Base-by-base conservation (phyloP, 2,329 filamentous ascomycete species). In the Annulohypoxylon truncatum region DNA sequence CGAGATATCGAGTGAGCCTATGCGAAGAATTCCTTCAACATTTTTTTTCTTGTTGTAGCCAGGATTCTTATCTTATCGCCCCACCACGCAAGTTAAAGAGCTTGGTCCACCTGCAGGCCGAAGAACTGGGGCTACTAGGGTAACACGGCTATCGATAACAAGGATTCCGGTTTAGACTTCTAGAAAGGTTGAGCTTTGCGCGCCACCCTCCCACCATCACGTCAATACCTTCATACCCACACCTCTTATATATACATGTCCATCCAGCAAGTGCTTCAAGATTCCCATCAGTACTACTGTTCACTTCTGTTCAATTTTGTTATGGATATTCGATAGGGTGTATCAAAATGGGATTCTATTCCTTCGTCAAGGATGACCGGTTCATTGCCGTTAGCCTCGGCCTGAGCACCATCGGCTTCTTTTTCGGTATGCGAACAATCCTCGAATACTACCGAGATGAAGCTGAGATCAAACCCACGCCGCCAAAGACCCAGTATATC, bases 401-500 rank as follows among this genome's bases (percentile, higher is more conserved):
- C 46, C 74, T 91, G 56, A 85, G 89, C 67, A 84, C 89, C 40
- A 85, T 89, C 72, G 78, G 85, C 71, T 80, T 90, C 66, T 77
- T 90, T 60, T 81, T 83, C 64, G 81, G 83, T 55, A 87, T 92
- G 77, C 83, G 84, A 67, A 77, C 83, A 35, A 82, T 87, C 58
- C 86, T 94, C 46, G 81, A 82, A 61, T 79, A 85, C 58, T 87
- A 90, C 70, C 85, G 89, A 69, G 83, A 88, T 71, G 83, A 89
- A 56, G 90, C 90, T 68, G 85, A 89, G 77, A 87, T 96, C 73
- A 88, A 87, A 64, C 85, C 87, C 33, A 75, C 82, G 35, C 86
- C 89, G 64, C 88, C 88, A 33, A 90, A 90, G 75, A 87, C 90
- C 53, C 87, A 90, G 71, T 92, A 92, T 76, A 91, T 93, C 69